Base-by-base conservation (phyloP, 2,329 filamentous ascomycete genomes). In the Pyricularia sp. region DNA sequence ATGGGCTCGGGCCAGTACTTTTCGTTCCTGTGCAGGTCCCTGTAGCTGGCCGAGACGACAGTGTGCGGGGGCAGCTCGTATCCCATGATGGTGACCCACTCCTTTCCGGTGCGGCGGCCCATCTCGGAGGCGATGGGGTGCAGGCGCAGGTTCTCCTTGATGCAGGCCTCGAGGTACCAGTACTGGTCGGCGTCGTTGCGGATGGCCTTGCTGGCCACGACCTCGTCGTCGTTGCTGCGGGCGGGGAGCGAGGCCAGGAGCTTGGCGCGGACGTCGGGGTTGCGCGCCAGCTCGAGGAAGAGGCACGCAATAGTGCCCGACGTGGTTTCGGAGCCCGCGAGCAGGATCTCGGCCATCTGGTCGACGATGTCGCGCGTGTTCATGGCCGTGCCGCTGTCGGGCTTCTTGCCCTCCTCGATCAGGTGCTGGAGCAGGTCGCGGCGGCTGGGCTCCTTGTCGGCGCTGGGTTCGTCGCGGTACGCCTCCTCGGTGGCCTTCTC, bases 271-370 rank as follows among this genome's bases (percentile, higher is more conserved):
- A 74, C 72, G n/a, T 66, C 67, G 1, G 73, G 72, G 66, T 69
- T 73, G 58, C 73, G 72, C 2, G 74, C 72, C 17, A 76, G 71
- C 33, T 75, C 69, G 59, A 75, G 73, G 69, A 75, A 75, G 20
- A 75, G 71, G 58, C 72, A 73, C 10, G 70, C 72, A 7, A 76
- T 72, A 17, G 72, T 75, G 23, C 73, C 74, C 23, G 73, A 74
- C 0, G 73, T 75, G 0, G 74, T 74, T 69, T 76, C 73, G 55
- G 73, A 75, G 33, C 74, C 74, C 14, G 74, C 73, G 6, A 76
- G 73, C 17, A 36, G 12, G 33, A 36, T 36, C 33, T 36, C 33
- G 11, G 33, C 66, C 66, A 36, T 68, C 55, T 68, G 66, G 30
- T 68, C 66, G 14, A 63, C 55, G 10, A 73, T 73, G 23, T 70